Evolutionary conservation across 176 grass and related monocot species (phyloP), one percentile per base, ranked within the genome.

Genomic region (Raddia distichophylla): DNA sequence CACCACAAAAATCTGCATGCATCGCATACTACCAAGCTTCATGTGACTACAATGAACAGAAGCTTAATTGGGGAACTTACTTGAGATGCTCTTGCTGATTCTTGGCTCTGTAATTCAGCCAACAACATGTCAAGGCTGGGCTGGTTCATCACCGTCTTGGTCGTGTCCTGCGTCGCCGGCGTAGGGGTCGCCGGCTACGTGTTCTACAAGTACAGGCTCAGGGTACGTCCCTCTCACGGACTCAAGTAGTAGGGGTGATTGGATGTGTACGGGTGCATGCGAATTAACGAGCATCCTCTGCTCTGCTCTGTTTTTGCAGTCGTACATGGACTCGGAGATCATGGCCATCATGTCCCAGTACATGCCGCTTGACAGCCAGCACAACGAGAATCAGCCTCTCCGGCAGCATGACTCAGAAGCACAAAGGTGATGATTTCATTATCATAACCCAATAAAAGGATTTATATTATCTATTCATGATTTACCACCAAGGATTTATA

Each of bases 311-410:
- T 46, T 45, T 42, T 78, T 84, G 49, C 16, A 99, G 96, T 93
- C 93, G 57, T 96, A 99, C 84, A 99, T 99, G 97, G 97, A 99
- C 84, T 91, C 97, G 32, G 93, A 99, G 91, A 87, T 99, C 84
- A 95, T 95, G 96, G 87, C 97, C 40, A 99, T 99, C 79, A 99
- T 99, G 97, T 93, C 97, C 2, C 93, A 99, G 74, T 99, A 99
- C 89, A 95, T 99, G 97, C 97, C 97, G 10, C 80, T 99, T 7
- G 97, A 99, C 82, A 99, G 75, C 82, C 88, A 99, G 18, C 79
- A 92, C 15, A 87, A 92, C 3, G 93, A 93, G 68, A 78, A 73
- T n/a, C 93, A 93, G 61, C 91, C 97, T 2, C 84, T 99, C 14
- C 82, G 91, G 53, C 86, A 91, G 56, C 81, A 86, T 50, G 89